Evolutionary conservation across 2,329 filamentous ascomycete species (phyloP), one percentile per base, ranked within the genome.

Genomic region (Cladophialophora psammophila): DNA sequence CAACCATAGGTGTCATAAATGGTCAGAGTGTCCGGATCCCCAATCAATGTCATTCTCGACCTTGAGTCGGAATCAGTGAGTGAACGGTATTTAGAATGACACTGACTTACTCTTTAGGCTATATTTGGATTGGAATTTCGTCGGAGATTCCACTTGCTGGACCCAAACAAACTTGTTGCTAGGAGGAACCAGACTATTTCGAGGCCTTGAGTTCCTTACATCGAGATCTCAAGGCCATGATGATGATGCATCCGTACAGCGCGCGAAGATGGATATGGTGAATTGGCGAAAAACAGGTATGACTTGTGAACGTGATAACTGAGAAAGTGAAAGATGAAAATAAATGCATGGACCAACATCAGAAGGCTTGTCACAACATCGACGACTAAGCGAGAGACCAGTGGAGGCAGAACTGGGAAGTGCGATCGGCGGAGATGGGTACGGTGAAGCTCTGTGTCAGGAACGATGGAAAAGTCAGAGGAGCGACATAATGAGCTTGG

Each of bases 161-260:
- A 26, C 26, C 26, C 26, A 26, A n/a, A 10, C 10, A 42, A 8
- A 20, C 18, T 50, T 36, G 13, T 50, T 26, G 34, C 12, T 20
- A 15, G 15, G 32, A 40, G 34, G 5, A 32, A 26, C 9, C n/a
- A 56, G 50, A 34, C 35, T 9, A 3, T 26, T 34, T 48, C 63
- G 52, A 61, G 63, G 63, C 58, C 63, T 62, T 57, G 57, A 65
- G 50, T 15, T 31, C 48, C 38, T 53, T 45, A n/a, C 36, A 58
- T 26, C 3, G 26, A 38, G 53, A 40, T 35, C 58, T 63, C 58
- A 58, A 66, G 64, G 58, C 64, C 64, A 62, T 55, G 52, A 59
- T 55, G 52, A 59, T n/a, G 38, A 18, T 26, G 26, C 26, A 26
- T 26, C 3, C 26, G 26, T 26, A 26, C 26, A 26, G 26, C 26